Evolutionary conservation across 2,329 filamentous ascomycete species (phyloP).

Genomic region (Ambrosiella cleistominuta): DNA sequence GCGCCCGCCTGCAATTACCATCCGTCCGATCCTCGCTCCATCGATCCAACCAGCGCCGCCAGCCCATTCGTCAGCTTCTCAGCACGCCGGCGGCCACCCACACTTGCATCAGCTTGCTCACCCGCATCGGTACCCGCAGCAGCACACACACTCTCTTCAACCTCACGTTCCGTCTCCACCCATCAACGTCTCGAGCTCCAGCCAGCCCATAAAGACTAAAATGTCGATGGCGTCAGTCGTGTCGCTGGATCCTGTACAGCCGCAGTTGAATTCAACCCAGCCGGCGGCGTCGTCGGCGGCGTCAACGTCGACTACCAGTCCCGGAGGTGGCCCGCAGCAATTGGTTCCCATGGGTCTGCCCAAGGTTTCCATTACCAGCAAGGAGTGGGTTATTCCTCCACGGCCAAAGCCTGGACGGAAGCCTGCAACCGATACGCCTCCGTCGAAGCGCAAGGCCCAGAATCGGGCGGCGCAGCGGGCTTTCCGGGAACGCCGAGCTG

Average conservation of each 20-base stretch:
- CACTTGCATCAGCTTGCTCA: not conserved
- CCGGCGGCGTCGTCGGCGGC: not conserved
- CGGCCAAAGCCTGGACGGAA: constrained; percentile 83
- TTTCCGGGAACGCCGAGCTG: constrained; percentile 73
- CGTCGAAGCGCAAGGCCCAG: constrained; percentile 85
- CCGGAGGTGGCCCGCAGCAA: not conserved
- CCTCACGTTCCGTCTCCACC: constrained; percentile 18
- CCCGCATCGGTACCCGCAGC: constrained; percentile 1
- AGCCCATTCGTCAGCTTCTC: not conserved
- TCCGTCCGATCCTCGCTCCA: constrained; percentile 9
- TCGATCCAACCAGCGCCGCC: constrained; percentile 4
- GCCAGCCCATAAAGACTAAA: constrained; percentile 17
- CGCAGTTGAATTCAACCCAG: constrained; percentile 10
- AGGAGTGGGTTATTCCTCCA: constrained; percentile 73
- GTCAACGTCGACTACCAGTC: not conserved
- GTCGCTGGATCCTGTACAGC: constrained; percentile 21
- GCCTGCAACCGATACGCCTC: constrained; percentile 80
- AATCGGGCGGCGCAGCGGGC: constrained; percentile 83
- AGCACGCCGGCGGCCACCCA: not conserved
- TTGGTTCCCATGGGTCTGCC: constrained; percentile 21
- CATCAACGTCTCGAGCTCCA: constrained; percentile 18
- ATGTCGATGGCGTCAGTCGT: constrained; percentile 32
- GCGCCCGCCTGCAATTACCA: constrained; percentile 10
- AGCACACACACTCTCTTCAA: constrained; percentile 17
- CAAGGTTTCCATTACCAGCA: constrained; percentile 50